Evolutionary conservation across 2,329 filamentous ascomycete genomes (phyloP).

Genomic region (Thielaviopsis ethacetica): DNA sequence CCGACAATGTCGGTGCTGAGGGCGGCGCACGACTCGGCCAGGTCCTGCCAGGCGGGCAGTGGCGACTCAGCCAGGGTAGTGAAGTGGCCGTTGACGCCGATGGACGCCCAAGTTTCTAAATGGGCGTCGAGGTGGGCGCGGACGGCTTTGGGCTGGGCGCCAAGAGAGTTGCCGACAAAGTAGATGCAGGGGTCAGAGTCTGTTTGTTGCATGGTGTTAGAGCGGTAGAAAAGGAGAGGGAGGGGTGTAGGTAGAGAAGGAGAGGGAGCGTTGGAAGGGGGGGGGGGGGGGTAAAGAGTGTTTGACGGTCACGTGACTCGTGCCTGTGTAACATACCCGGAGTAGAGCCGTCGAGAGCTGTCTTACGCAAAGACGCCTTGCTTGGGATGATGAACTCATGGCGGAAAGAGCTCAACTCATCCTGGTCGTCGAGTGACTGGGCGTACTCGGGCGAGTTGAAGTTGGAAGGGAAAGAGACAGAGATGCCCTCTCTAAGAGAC

Average conservation of each 20-base stretch:
- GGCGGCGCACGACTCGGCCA: slow-evolving; percentile 57
- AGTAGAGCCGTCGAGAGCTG: slow-evolving; percentile 31
- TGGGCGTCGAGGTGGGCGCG: slow-evolving; percentile 52
- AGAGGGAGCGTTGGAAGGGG: too few species aligned
- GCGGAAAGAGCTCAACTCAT: slow-evolving; percentile 44
- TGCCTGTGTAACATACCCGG: slow-evolving; percentile 20
- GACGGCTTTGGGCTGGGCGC: slow-evolving; percentile 59
- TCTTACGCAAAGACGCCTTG: slow-evolving; percentile 52
- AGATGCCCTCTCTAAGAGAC: not conserved
- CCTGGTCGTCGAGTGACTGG: slow-evolving; percentile 37
- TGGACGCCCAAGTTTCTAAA: slow-evolving; percentile 67
- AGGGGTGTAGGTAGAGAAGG: too few species aligned
- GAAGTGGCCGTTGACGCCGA: slow-evolving; percentile 78
- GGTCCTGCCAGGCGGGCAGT: slow-evolving; percentile 57
- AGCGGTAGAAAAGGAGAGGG: too few species aligned
- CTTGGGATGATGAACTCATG: slow-evolving; percentile 65
- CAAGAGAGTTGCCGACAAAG: slow-evolving; percentile 80
- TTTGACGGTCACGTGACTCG: not conserved
- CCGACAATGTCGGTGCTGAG: slow-evolving; percentile 62
- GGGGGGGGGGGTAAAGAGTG: too few species aligned
- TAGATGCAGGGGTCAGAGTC: slow-evolving; percentile 41
- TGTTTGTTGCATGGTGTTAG: not conserved
- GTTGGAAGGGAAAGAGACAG: slow-evolving; percentile 14
- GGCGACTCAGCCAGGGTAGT: slow-evolving; percentile 48
- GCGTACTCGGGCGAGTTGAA: slow-evolving; percentile 33